Evolutionary conservation across 1,284 basidiomycete species (phyloP), one percentile per base, ranked within the genome.

Genomic region (Rhodotorula sp.): DNA sequence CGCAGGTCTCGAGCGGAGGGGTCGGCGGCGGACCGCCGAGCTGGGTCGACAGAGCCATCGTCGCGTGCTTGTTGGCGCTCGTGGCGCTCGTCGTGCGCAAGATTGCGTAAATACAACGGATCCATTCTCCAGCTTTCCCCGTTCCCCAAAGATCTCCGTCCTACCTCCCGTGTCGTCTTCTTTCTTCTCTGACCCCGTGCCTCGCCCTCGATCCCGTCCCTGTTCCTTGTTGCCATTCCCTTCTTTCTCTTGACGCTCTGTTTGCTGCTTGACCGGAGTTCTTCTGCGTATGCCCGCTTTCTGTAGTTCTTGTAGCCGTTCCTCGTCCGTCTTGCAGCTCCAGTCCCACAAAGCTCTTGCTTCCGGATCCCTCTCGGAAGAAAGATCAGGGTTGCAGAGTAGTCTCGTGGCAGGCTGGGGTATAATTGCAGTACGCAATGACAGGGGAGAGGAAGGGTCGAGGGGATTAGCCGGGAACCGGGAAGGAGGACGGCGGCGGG

Each of bases 21-120:
- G 52, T 34, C 3, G 74, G 69, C 3, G 74, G 69, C 2, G 74
- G 74, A 2, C 62, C 65, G 48, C 74, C 74, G 38, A 48, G 58
- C 28, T 66, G 60, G 59, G 52, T 75, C 28, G 74, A 75, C 47
- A 56, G 74, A 26, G 68, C 67, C 65, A 73, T 75, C 28, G 18
- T 75, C 14, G 64, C 55, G 15, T 65, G 66, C 34, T 18, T 75
- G 23, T 19, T 75, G 7, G 71, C 69, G 34, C 55, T 75, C 34
- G 57, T 75, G 12, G 74, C 74, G 60, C 34, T 60, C 14, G 54
- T 76, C n/a, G 74, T 76, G 34, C 45, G 71, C 28, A 76, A 76
- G 66, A 21, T 76, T 2, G 74, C 74, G 6, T 75, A 31, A 59
- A 18, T 10, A 45, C 23, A 15, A 14, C 4, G 2, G 58, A 12